Evolutionary conservation across 2,329 filamentous ascomycete species (phyloP), one percentile per base, ranked within the genome.

Genomic region (Drechslerella dactyloides): DNA sequence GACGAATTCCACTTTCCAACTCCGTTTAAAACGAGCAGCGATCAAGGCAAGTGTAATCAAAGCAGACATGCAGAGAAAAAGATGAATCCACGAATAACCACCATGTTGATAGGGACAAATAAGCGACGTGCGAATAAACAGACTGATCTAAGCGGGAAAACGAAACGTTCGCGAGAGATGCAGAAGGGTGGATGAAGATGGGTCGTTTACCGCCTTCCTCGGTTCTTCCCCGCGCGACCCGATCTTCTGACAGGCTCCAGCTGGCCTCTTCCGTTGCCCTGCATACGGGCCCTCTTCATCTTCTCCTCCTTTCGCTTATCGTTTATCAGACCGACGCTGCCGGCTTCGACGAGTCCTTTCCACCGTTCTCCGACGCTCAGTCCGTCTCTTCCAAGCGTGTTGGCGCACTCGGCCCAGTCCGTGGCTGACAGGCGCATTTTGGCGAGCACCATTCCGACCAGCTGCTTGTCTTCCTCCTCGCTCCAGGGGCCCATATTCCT

Each of bases 361-460:
- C 87, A 89, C 75, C 87, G 80, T 56, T 83, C 81, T 46, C 83
- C 84, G 51, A 88, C 81, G 69, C 82, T 84, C 66, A 82, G 81
- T 57, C 84, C 81, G 78, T 88, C 85, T 56, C 75, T 73, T 73
- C 87, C 86, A 6, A 89, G 80, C 74, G 82, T 86, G 69, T 85
- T 82, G 48, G 86, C 87, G 78, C 86, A 89, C 77, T 89, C 86
- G 69, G 87, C 85, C 87, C 86, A 89, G 66, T 89, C 86, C 56
- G 83, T 82, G 79, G 86, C 87, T 75, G 83, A 84, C 21, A 89
- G 81, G 79, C 84, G 85, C 62, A 89, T 81, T 80, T 89, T 89
- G 77, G 87, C 86, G 4, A 89, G 81, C 42, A 89, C 85, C 17
- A 89, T 82, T 79, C 89, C 86, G n/a, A 89, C 85, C 1, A 89